phyloP scores from a whole-genome alignment of 345 rosid genomes.

The Schrenkiella parvula region DNA sequence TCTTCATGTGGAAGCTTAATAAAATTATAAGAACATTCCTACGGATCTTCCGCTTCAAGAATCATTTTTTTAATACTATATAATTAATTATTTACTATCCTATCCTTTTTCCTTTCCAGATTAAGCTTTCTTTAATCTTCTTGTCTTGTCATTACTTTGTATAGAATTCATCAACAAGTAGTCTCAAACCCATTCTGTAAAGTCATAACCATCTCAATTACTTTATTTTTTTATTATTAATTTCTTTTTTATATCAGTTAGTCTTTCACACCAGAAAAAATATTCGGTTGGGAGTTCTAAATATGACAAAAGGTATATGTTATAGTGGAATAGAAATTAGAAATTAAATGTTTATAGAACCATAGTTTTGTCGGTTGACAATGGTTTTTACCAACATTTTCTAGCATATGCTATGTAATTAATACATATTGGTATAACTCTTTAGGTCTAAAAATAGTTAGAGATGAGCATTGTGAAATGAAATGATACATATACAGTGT shows the following conservation, averaged over 20 bases:
- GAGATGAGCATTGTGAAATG: background rate
- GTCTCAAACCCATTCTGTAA: background rate
- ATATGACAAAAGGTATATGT: background rate
- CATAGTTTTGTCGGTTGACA: background rate
- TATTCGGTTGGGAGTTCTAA: background rate
- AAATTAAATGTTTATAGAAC: background rate
- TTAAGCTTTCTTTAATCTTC: background rate
- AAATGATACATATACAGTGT: background rate
- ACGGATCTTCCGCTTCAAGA: constrained; percentile 16
- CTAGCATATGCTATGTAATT: background rate
- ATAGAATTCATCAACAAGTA: background rate
- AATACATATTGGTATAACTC: background rate
- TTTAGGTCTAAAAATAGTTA: background rate
- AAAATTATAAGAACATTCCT: background rate
- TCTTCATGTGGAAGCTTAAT: background rate
- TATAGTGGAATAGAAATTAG: background rate
- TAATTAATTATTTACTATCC: background rate
- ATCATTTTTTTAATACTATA: background rate
- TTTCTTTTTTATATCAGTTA: background rate
- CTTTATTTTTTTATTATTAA: background rate
- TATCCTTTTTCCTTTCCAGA: background rate
- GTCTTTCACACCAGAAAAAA: background rate
- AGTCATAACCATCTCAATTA: background rate
- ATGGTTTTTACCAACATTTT: background rate
- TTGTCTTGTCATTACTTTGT: background rate